Evolutionary conservation across 2,329 filamentous ascomycete genomes (phyloP).

Genomic region (Trichoderma pleuroti): DNA sequence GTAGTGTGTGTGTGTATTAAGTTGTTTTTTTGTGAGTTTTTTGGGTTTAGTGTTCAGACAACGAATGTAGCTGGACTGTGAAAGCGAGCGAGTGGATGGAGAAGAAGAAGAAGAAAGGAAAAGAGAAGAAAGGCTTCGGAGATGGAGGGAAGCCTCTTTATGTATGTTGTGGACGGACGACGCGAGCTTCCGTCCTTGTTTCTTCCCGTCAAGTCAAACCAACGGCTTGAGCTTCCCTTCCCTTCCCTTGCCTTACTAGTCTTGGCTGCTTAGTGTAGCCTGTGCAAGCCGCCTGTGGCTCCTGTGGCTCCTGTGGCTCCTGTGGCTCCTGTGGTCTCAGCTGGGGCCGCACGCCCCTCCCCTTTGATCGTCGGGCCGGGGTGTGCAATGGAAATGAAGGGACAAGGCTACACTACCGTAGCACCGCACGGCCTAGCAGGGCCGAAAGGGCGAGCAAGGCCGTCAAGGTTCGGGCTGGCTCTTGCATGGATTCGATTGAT

Average conservation of each 20-base stretch:
- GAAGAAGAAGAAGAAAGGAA: constrained; percentile 23
- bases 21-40: constrained; percentile 16
- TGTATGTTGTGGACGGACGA: constrained; percentile 27
- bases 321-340: constrained; percentile 16
- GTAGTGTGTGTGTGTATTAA: background rate
- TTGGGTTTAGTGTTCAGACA: constrained; percentile 23
- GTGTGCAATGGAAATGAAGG: background rate
- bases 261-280: background rate
- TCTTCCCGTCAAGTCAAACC: background rate
- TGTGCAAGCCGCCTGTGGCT: background rate
- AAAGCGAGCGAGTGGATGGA: constrained; percentile 29
- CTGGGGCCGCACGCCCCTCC: constrained; percentile 19
- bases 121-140: background rate
- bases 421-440: constrained; percentile 5
- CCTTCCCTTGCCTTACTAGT: no score
- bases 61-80: constrained; percentile 30
- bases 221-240: background rate
- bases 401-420: background rate
- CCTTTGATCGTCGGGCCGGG: constrained; percentile 20
- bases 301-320: no score
- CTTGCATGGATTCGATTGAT: background rate
- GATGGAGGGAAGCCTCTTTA: constrained; percentile 28
- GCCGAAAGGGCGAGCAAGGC: constrained; percentile 13
- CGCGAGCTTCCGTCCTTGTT: background rate
- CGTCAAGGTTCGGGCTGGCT: background rate